Conservation (phyloP, 805 yeast genomes). For the Spathaspora gorwiae region DNA sequence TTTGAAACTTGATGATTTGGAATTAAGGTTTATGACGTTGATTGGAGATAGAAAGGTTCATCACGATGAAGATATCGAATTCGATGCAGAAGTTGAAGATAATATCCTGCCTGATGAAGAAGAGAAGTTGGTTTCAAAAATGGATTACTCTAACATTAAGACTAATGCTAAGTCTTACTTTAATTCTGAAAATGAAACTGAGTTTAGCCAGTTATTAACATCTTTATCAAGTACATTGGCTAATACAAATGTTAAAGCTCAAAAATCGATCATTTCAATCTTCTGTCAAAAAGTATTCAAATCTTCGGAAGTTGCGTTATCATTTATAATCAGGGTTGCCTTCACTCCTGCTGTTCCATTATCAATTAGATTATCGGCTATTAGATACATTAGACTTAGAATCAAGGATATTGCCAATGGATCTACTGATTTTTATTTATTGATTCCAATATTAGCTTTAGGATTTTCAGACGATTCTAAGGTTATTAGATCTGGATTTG, state of each 20-base stretch:
- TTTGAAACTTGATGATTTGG: slow-evolving; percentile 30
- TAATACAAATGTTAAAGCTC: slow-evolving; percentile 9
- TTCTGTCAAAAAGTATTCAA: slow-evolving; percentile 26
- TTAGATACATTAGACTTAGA: slow-evolving; percentile 35
- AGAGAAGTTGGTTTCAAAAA: slow-evolving; percentile 15
- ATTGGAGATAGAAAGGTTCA: slow-evolving; percentile 28
- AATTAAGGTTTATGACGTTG: slow-evolving; percentile 64
- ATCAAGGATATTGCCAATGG: slow-evolving; percentile 26
- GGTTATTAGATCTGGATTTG: slow-evolving; percentile 40
- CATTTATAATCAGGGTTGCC: slow-evolving; percentile 56
- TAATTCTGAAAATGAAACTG: slow-evolving; percentile 24
- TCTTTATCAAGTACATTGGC: slow-evolving; percentile 44
- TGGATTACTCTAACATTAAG: slow-evolving; percentile 12
- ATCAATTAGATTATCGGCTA: slow-evolving; percentile 48
- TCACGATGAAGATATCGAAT: slow-evolving; percentile 29
- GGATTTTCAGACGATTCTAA: slow-evolving; percentile 50
- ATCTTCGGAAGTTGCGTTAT: slow-evolving; percentile 40
- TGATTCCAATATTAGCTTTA: slow-evolving; percentile 55
- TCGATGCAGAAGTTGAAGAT: slow-evolving; percentile 24
- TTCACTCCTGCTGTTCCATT: slow-evolving; percentile 57
- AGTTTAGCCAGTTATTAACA: slow-evolving; percentile 39
- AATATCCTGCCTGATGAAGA: slow-evolving; percentile 13
- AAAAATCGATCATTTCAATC: slow-evolving; percentile 9
- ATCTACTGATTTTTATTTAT: slow-evolving; percentile 40
- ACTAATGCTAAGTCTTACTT: slow-evolving; percentile 16